Evolutionary conservation across 1,284 basidiomycete genomes (phyloP).

Genomic region (Ceratobasidium papillatum): DNA sequence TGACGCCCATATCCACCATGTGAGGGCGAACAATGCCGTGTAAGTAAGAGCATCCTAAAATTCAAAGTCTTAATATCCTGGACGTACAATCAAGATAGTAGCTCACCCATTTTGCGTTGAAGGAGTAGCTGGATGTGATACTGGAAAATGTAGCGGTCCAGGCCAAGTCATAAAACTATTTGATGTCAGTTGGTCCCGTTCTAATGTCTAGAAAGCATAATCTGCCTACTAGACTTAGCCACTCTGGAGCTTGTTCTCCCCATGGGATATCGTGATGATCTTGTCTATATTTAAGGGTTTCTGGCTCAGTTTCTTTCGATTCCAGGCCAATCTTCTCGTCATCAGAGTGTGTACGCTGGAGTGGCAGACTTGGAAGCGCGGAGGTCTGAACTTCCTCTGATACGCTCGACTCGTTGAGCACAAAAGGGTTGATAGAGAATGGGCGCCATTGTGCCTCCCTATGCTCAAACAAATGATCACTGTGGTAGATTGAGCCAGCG

Average conservation of each 20-base stretch:
- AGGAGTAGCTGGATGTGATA: neutral
- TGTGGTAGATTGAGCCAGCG: no score
- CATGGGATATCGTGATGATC: slow-evolving; percentile 5
- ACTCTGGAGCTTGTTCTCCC: slow-evolving; percentile 26
- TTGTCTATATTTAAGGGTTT: neutral
- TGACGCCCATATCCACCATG: slow-evolving; percentile 30
- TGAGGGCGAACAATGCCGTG: neutral
- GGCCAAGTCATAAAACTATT: slow-evolving; percentile 25
- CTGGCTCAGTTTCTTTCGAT: neutral
- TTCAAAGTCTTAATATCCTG: neutral
- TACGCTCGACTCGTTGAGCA: neutral
- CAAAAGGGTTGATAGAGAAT: slow-evolving; percentile 12
- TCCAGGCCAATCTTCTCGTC: neutral
- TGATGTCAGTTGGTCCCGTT: neutral
- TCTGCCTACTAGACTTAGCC: slow-evolving; percentile 21
- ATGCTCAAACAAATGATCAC: no score
- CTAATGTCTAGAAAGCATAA: neutral
- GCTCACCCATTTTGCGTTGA: neutral
- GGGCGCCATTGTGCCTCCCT: no score
- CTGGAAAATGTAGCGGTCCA: slow-evolving; percentile 32
- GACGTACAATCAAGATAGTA: no score
- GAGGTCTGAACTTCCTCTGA: neutral
- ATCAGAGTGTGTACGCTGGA: neutral
- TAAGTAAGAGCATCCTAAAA: slow-evolving; percentile 5
- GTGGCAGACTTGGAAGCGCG: neutral